Conservation (phyloP, 176 grass and related monocot genomes). For the Triticum timopheevii region DNA sequence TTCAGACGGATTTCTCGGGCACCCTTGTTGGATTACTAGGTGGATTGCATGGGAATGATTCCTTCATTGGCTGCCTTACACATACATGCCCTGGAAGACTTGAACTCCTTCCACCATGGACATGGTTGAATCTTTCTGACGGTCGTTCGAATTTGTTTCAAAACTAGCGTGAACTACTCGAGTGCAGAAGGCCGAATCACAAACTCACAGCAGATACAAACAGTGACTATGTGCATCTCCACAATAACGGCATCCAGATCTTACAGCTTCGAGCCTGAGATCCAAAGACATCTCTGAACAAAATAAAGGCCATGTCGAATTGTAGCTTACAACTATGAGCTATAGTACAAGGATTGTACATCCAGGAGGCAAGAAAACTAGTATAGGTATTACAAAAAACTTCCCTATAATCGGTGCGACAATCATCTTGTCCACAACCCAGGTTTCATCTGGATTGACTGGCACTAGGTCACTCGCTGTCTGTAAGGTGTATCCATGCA, state of each 20-base stretch:
- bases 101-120: not conserved
- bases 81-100: not conserved
- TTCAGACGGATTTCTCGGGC: too few relatives aligned
- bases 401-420: not conserved
- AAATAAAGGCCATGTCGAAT: not conserved
- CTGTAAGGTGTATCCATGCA: not conserved
- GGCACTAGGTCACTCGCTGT: not conserved
- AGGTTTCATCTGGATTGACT: not conserved
- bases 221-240: not conserved
- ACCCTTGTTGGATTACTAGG: not conserved
- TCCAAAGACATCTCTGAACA: not conserved
- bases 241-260: not conserved
- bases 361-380: not conserved
- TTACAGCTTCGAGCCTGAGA: not conserved
- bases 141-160: not conserved
- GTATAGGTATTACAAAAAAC: not conserved
- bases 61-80: too few relatives aligned
- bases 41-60: not conserved
- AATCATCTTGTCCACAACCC: not conserved
- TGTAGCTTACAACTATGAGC: not conserved
- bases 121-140: not conserved
- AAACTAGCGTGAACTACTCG: not conserved
- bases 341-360: not conserved
- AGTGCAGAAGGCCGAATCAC: not conserved
- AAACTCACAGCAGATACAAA: not conserved